These are phyloP conservation scores for Conticribra weissflogii DNA, from an alignment of 108 stramenopile genomes.

Conservation along the genomic window DNA sequence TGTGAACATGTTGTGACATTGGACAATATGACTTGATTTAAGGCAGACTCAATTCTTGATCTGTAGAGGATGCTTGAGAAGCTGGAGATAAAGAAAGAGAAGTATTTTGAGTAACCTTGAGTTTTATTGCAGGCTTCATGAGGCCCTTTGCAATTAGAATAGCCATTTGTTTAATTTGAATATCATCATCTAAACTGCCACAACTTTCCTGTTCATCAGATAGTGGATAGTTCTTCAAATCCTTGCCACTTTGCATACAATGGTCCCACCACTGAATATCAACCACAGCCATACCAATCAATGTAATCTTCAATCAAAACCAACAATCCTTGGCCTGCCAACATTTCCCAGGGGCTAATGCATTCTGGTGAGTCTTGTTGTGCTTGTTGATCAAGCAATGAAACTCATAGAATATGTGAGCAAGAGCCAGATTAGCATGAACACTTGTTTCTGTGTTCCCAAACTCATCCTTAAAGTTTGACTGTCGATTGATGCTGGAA, in stretches of 20 bases:
- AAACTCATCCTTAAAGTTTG: conserved; percentile 17
- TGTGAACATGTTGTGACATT: too few species aligned
- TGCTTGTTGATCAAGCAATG: conserved; percentile 15
- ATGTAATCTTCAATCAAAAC: neutral
- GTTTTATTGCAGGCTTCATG: too few species aligned
- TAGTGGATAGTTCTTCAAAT: neutral
- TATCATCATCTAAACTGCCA: neutral
- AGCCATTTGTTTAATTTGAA: neutral
- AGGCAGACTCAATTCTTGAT: too few species aligned
- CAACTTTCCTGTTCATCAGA: neutral
- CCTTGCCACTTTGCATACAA: neutral
- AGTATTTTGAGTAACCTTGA: too few species aligned
- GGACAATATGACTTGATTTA: too few species aligned
- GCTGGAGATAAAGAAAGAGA: too few species aligned
- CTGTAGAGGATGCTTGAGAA: too few species aligned
- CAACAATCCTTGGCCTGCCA: neutral
- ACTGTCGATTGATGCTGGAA: neutral
- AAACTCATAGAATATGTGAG: conserved; percentile 6
- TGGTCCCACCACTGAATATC: neutral
- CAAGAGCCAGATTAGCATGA: conserved; percentile 1
- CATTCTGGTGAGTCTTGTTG: conserved; percentile 28
- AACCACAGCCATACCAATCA: neutral
- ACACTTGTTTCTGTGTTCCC: neutral
- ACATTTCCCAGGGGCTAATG: conserved; percentile 1
- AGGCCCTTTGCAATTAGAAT: neutral